Percentiles rank a stretch among this genome's conserved stretches.
phyloP scores from a whole-genome alignment of 2,329 filamentous ascomycete species.

The Sarocladium kiliense region DNA sequence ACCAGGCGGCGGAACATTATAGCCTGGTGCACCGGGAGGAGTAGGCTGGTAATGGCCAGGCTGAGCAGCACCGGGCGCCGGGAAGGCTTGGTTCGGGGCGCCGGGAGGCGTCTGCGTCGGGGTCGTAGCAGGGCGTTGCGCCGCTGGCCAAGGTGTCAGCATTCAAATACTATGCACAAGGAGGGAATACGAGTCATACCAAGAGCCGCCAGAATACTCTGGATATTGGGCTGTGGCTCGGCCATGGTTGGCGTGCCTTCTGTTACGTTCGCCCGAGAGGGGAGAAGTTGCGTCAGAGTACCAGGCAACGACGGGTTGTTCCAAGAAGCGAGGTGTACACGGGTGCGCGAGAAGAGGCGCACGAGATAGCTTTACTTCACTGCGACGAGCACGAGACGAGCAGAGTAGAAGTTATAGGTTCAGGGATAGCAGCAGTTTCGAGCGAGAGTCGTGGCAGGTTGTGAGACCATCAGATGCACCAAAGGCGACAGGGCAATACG shows the following conservation, averaged over 20 bases:
- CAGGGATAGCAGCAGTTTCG: not conserved
- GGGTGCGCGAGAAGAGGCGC: not conserved
- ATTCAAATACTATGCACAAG: slow-evolving; percentile 7
- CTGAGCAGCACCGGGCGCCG: slow-evolving; percentile 29
- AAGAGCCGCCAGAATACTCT: slow-evolving; percentile 44
- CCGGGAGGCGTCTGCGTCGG: slow-evolving; percentile 37
- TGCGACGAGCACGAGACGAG: not conserved
- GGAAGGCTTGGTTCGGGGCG: slow-evolving; percentile 31
- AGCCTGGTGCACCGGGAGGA: slow-evolving; percentile 29
- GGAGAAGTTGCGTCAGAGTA: not conserved
- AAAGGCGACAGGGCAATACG: not conserved
- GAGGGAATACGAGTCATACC: slow-evolving; percentile 29
- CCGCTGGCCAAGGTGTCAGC: slow-evolving; percentile 28
- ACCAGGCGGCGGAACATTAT: slow-evolving; percentile 35
- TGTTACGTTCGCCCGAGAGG: not conserved
- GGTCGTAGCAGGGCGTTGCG: slow-evolving; percentile 38
- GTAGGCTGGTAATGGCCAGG: slow-evolving; percentile 29
- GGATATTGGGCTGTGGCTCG: slow-evolving; percentile 34
- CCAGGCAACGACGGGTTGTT: not conserved
- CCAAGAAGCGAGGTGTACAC: too few species aligned
- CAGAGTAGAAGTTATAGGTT: not conserved
- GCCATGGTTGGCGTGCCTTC: slow-evolving; percentile 23
- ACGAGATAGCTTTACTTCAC: not conserved
- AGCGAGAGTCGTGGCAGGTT: not conserved
- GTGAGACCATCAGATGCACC: not conserved